Evolutionary conservation across 805 yeast genomes (phyloP), one percentile per base, ranked within the genome.

Genomic region (Sugiyamaella floridensis): DNA sequence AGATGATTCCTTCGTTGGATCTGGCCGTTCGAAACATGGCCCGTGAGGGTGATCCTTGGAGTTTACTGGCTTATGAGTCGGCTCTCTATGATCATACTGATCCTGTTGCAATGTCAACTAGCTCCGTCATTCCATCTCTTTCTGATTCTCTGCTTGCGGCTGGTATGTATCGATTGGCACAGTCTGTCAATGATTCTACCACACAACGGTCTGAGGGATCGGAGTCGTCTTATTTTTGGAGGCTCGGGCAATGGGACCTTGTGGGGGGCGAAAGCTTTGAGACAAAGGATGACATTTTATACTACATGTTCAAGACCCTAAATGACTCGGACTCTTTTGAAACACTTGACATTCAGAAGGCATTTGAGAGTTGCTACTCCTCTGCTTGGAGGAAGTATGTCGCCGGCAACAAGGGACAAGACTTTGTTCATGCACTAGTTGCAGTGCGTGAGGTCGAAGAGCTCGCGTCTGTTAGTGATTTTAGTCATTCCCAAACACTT

Each of bases 231-330:
- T 32, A 32, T 32, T 32, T 82, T 0, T 84, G 96, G 89, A 85
- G 85, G 61, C 67, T 90, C 42, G 78, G 76, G 43, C 78, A 79
- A 48, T 90, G 97, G 97, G 85, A 84, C 50, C 55, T 86, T 1
- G 87, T 95, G 0, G 55, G 63, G 0, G 15, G 9, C 0, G 63
- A 61, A 2, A 57, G 54, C 0, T 63, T 76, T 0, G 48, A 50
- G 0, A 65, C 71, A 0, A 77, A 73, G 41, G 73, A 78, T 45
- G 77, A 76, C 44, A 68, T 73, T 1, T 66, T 83, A 1, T 88
- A 84, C 62, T 70, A 72, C 3, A 63, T 79, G 1, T 68, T 85
- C 55, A 82, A 79, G 57, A 63, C 64, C 4, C 59, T 80, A 4
- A 70, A 70, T 12, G 47, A 19, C n/a, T 42, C 44, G 7, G 44